Base-by-base conservation (phyloP, 2,329 filamentous ascomycete genomes). In the Ploettnerulaceae sp. region DNA sequence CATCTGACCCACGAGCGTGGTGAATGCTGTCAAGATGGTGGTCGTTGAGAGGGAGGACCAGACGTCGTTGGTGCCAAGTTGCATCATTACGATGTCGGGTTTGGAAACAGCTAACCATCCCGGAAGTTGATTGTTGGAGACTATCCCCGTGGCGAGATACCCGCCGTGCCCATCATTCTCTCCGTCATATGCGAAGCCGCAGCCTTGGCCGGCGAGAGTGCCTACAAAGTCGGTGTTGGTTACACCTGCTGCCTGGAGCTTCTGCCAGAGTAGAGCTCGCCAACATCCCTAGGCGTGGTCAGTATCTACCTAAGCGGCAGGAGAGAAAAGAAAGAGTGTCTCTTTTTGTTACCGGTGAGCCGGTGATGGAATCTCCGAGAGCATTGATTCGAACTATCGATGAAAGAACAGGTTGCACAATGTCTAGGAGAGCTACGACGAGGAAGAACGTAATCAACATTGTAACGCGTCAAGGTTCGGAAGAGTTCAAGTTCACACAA, bases 81-180 rank as follows among this genome's bases (percentile, higher is more conserved):
- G 67, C 68, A 72, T 70, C 59, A 71, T 60, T 34, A 72, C 64
- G n/a, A 72, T 59, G 48, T 72, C 68, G 0, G 69, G 67, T 2
- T 63, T 61, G 7, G 67, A 62, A 18, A 58, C 49, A 3, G 61
- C 51, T 7, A 73, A 59, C 69, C 69, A 72, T 14, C 53, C 57
- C 0, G 60, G 59, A 3, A 72, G 64, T 38, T 65, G 61, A 22
- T 66, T 65, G 24, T 68, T 60, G 15, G 58, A 55, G 3, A 64
- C 67, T 37, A 68, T 69, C 24, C 65, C 63, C 9, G 64, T 66
- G 12, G 67, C 69, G 1, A 65, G 61, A 21, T 61, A 64, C 4
- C 70, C 69, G 2, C 68, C 61, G 51, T 71, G 69, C 24, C 69
- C 70, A 54, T 74, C 69, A 49, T 72, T 69, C 31, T 69, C 64